A percentile compares a stretch with the other conserved stretches of the same genome.
These are phyloP conservation scores for Rhizophora mangle DNA, from an alignment of 345 rosid species.

Conservation along the genomic window DNA sequence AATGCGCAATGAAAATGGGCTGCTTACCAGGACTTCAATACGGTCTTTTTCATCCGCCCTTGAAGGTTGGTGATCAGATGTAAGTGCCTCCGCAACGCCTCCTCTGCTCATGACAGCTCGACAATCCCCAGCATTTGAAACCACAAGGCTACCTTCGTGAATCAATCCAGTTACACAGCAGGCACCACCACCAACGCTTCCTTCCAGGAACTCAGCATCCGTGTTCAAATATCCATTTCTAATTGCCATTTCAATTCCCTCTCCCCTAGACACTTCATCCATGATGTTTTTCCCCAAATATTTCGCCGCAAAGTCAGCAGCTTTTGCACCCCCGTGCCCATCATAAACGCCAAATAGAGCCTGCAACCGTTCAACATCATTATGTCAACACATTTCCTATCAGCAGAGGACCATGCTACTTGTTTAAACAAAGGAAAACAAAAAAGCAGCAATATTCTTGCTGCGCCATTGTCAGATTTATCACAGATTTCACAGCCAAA, in stretches of 20 bases:
- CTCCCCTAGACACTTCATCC: conserved; percentile 1
- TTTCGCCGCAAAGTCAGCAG: conserved; percentile 73
- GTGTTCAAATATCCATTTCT: conserved; percentile 58
- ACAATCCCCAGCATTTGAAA: conserved; percentile 82
- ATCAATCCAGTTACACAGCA: conserved; percentile 82
- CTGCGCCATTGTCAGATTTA: too few relatives aligned
- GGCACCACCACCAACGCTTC: conserved; percentile 59
- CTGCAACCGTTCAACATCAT: conserved; percentile 26
- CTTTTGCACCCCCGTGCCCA: conserved; percentile 83
- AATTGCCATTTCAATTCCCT: conserved; percentile 40
- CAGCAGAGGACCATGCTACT: too few relatives aligned
- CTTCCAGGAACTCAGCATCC: conserved; percentile 53
- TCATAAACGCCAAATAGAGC: conserved; percentile 85
- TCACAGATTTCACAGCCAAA: too few relatives aligned
- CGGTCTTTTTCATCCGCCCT: conserved; percentile 56
- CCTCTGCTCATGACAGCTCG: conserved; percentile 69
- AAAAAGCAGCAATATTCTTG: too few relatives aligned
- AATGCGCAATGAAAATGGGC: neutral
- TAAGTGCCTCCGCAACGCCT: conserved; percentile 75
- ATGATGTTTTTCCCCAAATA: conserved; percentile 55
- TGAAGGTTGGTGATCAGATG: conserved; percentile 74
- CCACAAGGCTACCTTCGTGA: conserved; percentile 45
- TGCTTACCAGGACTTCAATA: conserved; percentile 60
- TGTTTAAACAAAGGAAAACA: too few relatives aligned
- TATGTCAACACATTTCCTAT: neutral